A percentile compares a stretch with the other conserved stretches of the same genome.
Conservation (phyloP, 306 rosid species). For the Inga leiocalycina region DNA sequence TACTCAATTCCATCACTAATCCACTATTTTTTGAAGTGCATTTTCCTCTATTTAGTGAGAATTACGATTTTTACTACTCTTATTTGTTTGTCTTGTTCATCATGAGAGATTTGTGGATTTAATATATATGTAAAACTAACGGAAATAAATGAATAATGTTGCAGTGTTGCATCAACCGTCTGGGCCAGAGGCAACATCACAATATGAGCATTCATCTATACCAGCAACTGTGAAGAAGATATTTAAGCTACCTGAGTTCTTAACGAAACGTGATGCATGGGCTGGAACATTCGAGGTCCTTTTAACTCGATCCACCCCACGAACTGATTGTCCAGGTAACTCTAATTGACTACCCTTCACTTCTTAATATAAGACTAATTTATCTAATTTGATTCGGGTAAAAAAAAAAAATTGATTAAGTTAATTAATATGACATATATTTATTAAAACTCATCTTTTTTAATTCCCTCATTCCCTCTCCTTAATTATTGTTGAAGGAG, state of each 20-base stretch:
- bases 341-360: neutral
- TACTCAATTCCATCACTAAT: too few species aligned
- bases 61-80: too few species aligned
- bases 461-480: too few species aligned
- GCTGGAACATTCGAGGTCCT: conserved; percentile 41
- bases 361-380: too few species aligned
- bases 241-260: conserved; percentile 55
- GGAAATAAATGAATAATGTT: neutral
- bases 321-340: conserved; percentile 46
- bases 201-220: conserved; percentile 64
- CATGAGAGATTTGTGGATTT: neutral
- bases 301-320: conserved; percentile 25
- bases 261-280: conserved; percentile 59
- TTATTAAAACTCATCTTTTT: too few species aligned
- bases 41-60: too few species aligned
- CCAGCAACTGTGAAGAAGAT: conserved; percentile 64
- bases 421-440: too few species aligned
- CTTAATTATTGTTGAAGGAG: too few species aligned
- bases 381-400: too few species aligned
- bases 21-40: too few species aligned
- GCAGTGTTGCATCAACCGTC: conserved; percentile 61
- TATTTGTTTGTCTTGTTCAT: neutral
- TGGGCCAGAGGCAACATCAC: conserved; percentile 63
- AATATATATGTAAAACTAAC: neutral
- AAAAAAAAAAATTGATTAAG: too few species aligned